Evolutionary conservation across 148 eudicot species (phyloP).

Genomic region (Amaranthus palmeri): DNA sequence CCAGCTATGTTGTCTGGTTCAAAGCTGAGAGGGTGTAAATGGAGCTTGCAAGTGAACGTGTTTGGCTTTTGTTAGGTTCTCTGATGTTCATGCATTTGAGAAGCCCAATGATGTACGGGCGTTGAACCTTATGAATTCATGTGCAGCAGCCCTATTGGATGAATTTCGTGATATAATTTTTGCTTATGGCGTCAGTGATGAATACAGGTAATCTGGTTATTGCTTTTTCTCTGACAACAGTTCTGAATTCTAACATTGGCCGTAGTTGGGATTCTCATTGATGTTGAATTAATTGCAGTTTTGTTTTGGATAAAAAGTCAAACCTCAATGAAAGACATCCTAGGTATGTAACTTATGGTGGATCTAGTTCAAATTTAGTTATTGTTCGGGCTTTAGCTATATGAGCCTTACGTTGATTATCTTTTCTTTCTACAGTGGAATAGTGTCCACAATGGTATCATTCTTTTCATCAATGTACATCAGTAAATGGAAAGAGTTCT

Average conservation of each 20-base stretch:
- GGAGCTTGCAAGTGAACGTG: slow-evolving; percentile 29
- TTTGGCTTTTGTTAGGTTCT: slow-evolving; percentile 59
- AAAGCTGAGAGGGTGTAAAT: slow-evolving; percentile 15
- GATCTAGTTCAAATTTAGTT: background rate
- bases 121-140: slow-evolving; percentile 85
- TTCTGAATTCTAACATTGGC: background rate
- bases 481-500: slow-evolving; percentile 62
- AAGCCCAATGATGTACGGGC: slow-evolving; percentile 91
- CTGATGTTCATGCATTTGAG: slow-evolving; percentile 84
- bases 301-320: slow-evolving; percentile 59
- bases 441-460: slow-evolving; percentile 69
- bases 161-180: slow-evolving; percentile 70
- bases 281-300: slow-evolving; percentile 49
- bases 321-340: slow-evolving; percentile 50
- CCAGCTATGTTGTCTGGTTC: slow-evolving; percentile 20
- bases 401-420: background rate
- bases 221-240: background rate
- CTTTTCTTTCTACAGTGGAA: slow-evolving; percentile 42
- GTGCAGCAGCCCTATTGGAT: slow-evolving; percentile 73
- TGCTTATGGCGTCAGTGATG: slow-evolving; percentile 83
- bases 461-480: slow-evolving; percentile 66
- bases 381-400: background rate
- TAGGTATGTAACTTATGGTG: slow-evolving; percentile 36
- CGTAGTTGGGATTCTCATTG: background rate
- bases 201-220: slow-evolving; percentile 46